Conservation (phyloP, 2,329 filamentous ascomycete genomes). For the Fusarium sp. region DNA sequence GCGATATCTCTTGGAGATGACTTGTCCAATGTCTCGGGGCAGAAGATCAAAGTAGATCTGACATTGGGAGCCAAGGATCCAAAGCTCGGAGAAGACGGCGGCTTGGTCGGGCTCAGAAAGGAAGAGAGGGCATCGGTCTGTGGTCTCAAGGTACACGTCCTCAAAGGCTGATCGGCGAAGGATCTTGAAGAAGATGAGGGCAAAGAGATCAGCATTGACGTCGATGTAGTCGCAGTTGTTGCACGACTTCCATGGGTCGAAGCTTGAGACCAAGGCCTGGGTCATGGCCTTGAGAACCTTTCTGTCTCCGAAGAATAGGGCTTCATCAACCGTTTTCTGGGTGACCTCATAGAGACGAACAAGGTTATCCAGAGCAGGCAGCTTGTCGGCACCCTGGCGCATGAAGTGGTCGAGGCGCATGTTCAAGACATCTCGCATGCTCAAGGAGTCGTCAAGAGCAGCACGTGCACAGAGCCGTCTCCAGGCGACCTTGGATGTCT, state of each 20-base stretch:
- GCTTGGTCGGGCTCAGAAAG: slow-evolving; percentile 32
- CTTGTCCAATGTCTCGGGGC: slow-evolving; percentile 24
- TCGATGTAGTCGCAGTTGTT: slow-evolving; percentile 18
- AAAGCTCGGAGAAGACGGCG: slow-evolving; percentile 34
- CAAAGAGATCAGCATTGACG: slow-evolving; percentile 26
- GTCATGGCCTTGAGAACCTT: background rate
- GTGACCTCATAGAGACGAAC: slow-evolving; percentile 7
- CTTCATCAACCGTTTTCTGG: background rate
- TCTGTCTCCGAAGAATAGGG: slow-evolving; percentile 19
- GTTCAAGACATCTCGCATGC: slow-evolving; percentile 6
- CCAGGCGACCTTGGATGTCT: slow-evolving; percentile 19
- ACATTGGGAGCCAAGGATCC: slow-evolving; percentile 33
- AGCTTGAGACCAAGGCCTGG: background rate
- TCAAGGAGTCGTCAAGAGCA: slow-evolving; percentile 4
- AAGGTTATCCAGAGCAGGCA: slow-evolving; percentile 20
- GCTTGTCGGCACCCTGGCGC: background rate
- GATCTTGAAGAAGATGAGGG: slow-evolving; percentile 25
- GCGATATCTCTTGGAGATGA: slow-evolving; percentile 22
- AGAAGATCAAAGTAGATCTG: slow-evolving; percentile 32
- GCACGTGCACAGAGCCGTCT: slow-evolving; percentile 5
- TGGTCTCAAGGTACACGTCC: slow-evolving; percentile 31
- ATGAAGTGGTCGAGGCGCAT: slow-evolving; percentile 11
- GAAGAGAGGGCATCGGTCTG: slow-evolving; percentile 32
- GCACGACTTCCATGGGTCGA: slow-evolving; percentile 10
- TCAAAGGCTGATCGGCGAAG: slow-evolving; percentile 27